A percentile compares a stretch with the other conserved stretches of the same genome.
phyloP scores from a whole-genome alignment of 2,329 filamentous ascomycete genomes.

The Fonsecaea monophora region DNA sequence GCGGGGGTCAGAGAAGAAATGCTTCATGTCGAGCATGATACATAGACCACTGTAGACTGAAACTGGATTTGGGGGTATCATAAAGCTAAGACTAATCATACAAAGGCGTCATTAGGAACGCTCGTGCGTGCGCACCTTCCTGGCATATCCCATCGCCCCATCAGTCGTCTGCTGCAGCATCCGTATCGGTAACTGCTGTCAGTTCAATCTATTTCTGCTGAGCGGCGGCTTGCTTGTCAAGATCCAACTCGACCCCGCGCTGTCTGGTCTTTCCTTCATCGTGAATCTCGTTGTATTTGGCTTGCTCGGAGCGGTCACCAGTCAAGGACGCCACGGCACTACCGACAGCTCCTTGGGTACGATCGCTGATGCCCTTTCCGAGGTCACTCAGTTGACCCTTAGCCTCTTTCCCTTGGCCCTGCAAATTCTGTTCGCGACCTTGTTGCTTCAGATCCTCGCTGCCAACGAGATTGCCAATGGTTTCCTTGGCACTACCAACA shows the following conservation, averaged over 20 bases:
- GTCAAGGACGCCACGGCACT: constrained; percentile 73
- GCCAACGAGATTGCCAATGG: constrained; percentile 76
- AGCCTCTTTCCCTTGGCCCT: constrained; percentile 82
- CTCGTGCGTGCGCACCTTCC: neutral
- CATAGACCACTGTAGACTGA: neutral
- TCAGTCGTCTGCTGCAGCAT: neutral
- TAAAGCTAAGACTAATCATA: constrained; percentile 25
- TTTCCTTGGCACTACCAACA: constrained; percentile 82
- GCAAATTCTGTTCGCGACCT: constrained; percentile 78
- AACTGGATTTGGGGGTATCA: constrained; percentile 26
- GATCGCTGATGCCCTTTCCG: constrained; percentile 69
- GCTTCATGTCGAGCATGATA: neutral
- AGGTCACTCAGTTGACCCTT: constrained; percentile 80
- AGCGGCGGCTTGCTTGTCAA: constrained; percentile 70
- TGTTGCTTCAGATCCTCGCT: constrained; percentile 75
- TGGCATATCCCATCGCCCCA: neutral
- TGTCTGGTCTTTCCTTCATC: constrained; percentile 84
- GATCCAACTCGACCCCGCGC: constrained; percentile 80
- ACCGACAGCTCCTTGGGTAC: constrained; percentile 75
- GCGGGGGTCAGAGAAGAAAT: constrained; percentile 7
- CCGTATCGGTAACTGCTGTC: neutral
- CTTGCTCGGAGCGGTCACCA: constrained; percentile 71
- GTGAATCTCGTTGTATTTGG: constrained; percentile 67
- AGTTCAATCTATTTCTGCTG: constrained; percentile 23
- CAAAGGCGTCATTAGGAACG: constrained; percentile 5